Conservation (phyloP, 192 early-diverging fungal species). For the Backusella australiensis region DNA sequence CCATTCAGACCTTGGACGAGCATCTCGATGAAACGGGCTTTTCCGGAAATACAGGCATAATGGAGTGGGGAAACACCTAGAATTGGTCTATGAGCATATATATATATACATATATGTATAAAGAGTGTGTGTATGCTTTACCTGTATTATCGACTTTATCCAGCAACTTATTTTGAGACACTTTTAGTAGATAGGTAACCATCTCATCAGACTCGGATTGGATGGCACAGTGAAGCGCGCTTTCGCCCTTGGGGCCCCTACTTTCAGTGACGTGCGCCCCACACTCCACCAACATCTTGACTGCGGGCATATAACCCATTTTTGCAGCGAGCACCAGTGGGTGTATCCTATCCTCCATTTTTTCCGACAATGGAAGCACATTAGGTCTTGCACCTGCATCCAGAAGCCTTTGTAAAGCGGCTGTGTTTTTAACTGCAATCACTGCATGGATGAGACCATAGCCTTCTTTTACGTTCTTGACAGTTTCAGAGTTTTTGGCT, state of each 20-base stretch:
- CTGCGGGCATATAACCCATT: constrained; percentile 19
- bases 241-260: constrained; percentile 11
- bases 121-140: not conserved
- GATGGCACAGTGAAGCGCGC: constrained; percentile 17
- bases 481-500: constrained; percentile 20
- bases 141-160: constrained; percentile 11
- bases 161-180: not conserved
- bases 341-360: not conserved
- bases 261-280: constrained; percentile 10
- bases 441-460: constrained; percentile 29
- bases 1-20: constrained; percentile 13
- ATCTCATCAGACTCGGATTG: constrained; percentile 6
- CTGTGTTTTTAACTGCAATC: constrained; percentile 20
- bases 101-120: not conserved
- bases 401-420: constrained; percentile 13
- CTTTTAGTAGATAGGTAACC: constrained; percentile 17
- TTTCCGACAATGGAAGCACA: constrained; percentile 14
- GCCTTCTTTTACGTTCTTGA: constrained; percentile 23
- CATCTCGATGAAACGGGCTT: not conserved
- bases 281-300: constrained; percentile 19
- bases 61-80: constrained; percentile 28
- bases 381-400: constrained; percentile 24
- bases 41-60: constrained; percentile 22
- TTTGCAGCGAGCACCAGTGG: constrained; percentile 28
- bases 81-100: not conserved